A percentile compares a stretch with the other conserved stretches of the same genome.
Evolutionary conservation across 331 rosid species (phyloP).

Genomic region (Erythrophleum ivorense): DNA sequence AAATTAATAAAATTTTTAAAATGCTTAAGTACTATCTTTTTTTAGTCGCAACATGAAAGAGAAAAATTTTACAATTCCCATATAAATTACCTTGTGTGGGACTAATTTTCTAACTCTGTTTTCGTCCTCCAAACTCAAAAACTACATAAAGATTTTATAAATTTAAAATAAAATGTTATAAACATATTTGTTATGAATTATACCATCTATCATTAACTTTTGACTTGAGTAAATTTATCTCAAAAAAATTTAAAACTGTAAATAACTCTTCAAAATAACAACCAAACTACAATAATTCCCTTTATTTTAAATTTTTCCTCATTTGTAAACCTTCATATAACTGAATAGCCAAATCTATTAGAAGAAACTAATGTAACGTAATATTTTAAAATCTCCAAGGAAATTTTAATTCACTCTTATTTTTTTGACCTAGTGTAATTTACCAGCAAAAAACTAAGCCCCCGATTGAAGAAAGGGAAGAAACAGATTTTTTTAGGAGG

Average conservation of each 20-base stretch:
- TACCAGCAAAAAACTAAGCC: not conserved
- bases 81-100: too few species aligned
- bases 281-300: not conserved
- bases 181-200: not conserved
- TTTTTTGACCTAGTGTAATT: not conserved
- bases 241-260: not conserved
- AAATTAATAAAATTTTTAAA: too few species aligned
- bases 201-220: not conserved
- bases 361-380: not conserved
- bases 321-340: not conserved
- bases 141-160: too few species aligned
- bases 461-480: not conserved
- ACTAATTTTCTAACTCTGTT: too few species aligned
- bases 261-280: not conserved
- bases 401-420: not conserved
- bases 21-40: too few species aligned
- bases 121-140: too few species aligned
- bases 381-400: not conserved
- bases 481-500: not conserved
- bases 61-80: too few species aligned
- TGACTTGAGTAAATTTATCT: not conserved
- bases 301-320: not conserved
- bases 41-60: too few species aligned
- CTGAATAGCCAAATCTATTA: not conserved
- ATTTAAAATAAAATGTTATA: not conserved